Percentiles rank a stretch among this genome's conserved stretches.
These are phyloP conservation scores for Aspergillus glaucus DNA, from an alignment of 2,329 filamentous ascomycete genomes.

Conservation along the genomic window DNA sequence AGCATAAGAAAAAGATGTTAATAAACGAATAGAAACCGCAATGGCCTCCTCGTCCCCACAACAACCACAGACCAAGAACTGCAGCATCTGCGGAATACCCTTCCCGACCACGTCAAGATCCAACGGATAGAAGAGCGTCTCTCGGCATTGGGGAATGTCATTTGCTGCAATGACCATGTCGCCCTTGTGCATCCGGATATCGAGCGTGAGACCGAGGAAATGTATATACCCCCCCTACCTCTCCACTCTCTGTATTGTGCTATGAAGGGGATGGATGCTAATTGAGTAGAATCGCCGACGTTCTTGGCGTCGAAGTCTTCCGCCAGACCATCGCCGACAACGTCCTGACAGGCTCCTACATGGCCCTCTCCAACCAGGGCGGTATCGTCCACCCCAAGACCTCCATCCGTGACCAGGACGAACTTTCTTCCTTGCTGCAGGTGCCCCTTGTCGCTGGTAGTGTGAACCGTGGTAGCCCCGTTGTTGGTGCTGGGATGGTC, in stretches of 20 bases:
- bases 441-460: constrained; percentile 91
- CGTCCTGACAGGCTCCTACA: constrained; percentile 92
- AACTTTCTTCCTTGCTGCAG: constrained; percentile 86
- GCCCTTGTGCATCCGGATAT: constrained; percentile 93
- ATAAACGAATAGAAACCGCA: constrained; percentile 64
- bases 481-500: constrained; percentile 95
- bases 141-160: constrained; percentile 93
- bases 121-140: constrained; percentile 96
- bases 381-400: constrained; percentile 98
- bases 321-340: constrained; percentile 93
- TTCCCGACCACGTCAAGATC: constrained; percentile 87
- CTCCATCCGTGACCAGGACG: constrained; percentile 94
- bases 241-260: too few relatives aligned
- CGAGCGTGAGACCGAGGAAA: constrained; percentile 97
- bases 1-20: background rate
- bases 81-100: constrained; percentile 89
- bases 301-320: constrained; percentile 58
- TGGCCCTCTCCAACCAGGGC: constrained; percentile 91
- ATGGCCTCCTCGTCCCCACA: constrained; percentile 92
- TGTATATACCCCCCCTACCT: constrained; percentile 36
- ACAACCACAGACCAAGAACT: constrained; percentile 97
- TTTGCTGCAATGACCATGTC: constrained; percentile 94
- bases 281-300: constrained; percentile 65
- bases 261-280: background rate
- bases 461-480: constrained; percentile 85